A percentile compares a stretch with the other conserved stretches of the same genome.
Evolutionary conservation across 2,329 filamentous ascomycete species (phyloP).

Genomic region (Elsinoe necatrix): DNA sequence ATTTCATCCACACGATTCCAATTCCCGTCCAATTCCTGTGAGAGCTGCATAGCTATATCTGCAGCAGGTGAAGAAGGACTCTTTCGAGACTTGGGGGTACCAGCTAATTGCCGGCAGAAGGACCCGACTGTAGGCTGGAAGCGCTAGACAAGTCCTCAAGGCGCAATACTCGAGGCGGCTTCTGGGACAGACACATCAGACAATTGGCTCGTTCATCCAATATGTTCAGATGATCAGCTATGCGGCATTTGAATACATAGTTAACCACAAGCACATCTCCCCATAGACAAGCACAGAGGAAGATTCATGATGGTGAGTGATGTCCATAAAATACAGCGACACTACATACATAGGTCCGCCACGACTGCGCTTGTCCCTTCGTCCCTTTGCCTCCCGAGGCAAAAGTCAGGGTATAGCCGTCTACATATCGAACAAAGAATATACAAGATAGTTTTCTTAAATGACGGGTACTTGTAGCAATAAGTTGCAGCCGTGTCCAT

Average conservation of each 20-base stretch:
- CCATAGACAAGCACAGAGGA: neutral
- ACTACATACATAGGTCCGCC: neutral
- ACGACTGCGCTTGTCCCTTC: slow-evolving; percentile 15
- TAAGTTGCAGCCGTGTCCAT: neutral
- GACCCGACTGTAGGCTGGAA: too few species aligned
- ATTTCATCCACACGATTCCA: neutral
- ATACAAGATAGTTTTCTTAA: slow-evolving; percentile 4
- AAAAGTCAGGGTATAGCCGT: slow-evolving; percentile 14
- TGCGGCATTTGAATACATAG: too few species aligned
- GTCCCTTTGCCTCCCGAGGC: neutral
- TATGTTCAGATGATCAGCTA: too few species aligned
- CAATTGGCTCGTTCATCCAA: too few species aligned
- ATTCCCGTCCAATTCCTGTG: neutral
- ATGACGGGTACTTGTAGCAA: neutral
- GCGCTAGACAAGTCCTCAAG: too few species aligned
- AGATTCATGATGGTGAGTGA: neutral
- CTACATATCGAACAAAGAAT: slow-evolving; percentile 3
- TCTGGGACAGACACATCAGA: too few species aligned
- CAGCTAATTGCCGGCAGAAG: too few species aligned
- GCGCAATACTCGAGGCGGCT: too few species aligned
- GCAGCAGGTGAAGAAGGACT: too few species aligned
- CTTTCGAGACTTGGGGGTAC: too few species aligned
- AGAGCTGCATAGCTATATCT: too few species aligned
- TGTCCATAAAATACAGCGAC: slow-evolving; percentile 5
- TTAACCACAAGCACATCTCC: too few species aligned